Percentiles rank a stretch among this genome's conserved stretches.
Evolutionary conservation across 257 asterid genomes (phyloP).

Genomic region (Oldenlandia corymbosa): DNA sequence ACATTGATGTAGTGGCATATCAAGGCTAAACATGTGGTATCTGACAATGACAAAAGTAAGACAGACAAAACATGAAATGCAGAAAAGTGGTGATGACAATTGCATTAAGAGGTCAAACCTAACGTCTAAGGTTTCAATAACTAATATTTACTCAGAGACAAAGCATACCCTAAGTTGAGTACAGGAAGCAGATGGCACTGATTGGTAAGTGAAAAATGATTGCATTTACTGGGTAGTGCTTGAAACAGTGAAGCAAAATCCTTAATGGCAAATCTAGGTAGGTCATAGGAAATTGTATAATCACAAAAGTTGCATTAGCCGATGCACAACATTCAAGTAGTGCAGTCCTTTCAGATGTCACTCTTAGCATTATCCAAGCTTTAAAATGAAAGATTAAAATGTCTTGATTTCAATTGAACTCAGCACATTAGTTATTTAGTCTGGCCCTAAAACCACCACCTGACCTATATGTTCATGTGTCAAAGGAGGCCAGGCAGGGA

Average conservation of each 20-base stretch:
- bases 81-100: neutral
- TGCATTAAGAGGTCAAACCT: neutral
- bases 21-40: neutral
- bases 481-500: neutral
- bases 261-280: conserved; percentile 12
- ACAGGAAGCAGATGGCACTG: conserved; percentile 4
- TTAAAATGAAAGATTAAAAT: neutral
- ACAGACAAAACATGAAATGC: neutral
- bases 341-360: neutral
- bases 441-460: neutral
- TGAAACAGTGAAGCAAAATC: neutral
- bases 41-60: neutral
- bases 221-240: neutral
- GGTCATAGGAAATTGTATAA: conserved; percentile 3
- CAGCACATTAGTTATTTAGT: neutral
- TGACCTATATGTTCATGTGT: neutral
- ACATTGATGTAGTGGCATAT: neutral
- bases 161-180: neutral
- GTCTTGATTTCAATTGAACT: neutral
- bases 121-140: neutral
- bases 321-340: neutral
- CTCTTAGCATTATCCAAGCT: neutral
- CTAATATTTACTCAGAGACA: neutral
- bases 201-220: neutral
- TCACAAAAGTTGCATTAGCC: neutral